Evolutionary conservation across 352 stramenopile genomes (phyloP), one percentile per base, ranked within the genome.

Genomic region (Globisporangium yorkense): DNA sequence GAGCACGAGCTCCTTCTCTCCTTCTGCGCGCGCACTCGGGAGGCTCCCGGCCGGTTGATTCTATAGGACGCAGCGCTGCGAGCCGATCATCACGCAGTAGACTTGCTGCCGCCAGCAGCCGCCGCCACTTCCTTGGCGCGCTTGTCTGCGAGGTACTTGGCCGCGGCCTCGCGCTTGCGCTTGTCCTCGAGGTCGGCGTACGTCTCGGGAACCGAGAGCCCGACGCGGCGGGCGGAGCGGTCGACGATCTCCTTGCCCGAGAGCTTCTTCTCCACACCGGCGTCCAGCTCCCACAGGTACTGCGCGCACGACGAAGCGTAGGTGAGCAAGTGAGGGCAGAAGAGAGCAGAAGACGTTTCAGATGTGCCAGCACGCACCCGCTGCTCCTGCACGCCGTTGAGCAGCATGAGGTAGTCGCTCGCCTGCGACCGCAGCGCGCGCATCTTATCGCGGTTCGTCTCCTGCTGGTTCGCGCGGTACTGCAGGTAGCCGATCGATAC

Each of bases 401-500:
- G 62, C 58, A 94, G 59, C 68, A 81, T 79, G 61, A 92, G 52
- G 51, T 87, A 73, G 67, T 94, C 84, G 18, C 56, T 78, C 12
- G 84, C 84, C 59, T 94, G 77, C 2, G 71, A 65, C n/a, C 84
- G 81, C 63, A 80, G 87, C 10, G 70, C 66, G 24, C 77, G 77
- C 74, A 94, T 91, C 60, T 79, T 85, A 12, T 71, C 58, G 57
- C 80, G 80, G 66, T 89, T 74, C 10, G 77, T 89, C 63, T 94
- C 84, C 41, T 83, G 66, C 67, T 94, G 84, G 15, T 74, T 74
- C 40, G 62, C 62, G 48, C 84, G 82, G 63, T 87, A 94, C 82
- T 94, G 52, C 27, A 56, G 12, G 31, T 3, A 35, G 31, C 3
- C 31, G 31, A 35, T 35, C 3, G 31, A 6, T 35, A n/a, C 9